phyloP scores from a whole-genome alignment of 331 rosid species.

The Quercus lobata region DNA sequence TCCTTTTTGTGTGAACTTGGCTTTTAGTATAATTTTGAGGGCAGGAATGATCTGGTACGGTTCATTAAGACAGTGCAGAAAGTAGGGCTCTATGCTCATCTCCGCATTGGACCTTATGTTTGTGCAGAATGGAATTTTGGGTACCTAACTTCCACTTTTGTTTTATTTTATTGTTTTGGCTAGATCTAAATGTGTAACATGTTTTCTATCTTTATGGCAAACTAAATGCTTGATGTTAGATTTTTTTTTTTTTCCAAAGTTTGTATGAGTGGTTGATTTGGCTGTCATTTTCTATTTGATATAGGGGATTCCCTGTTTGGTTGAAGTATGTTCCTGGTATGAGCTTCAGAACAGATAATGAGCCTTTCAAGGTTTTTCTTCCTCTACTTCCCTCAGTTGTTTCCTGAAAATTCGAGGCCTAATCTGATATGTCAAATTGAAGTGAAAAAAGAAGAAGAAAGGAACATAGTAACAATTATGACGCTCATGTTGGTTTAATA shows the following conservation, averaged over 20 bases:
- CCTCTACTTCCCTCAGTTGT: not conserved
- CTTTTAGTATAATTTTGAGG: slow-evolving; percentile 84
- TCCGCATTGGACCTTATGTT: slow-evolving; percentile 95
- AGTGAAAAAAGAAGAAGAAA: not conserved
- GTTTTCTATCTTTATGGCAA: slow-evolving; percentile 1
- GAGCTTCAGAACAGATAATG: slow-evolving; percentile 93
- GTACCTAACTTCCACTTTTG: slow-evolving; percentile 36
- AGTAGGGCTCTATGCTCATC: slow-evolving; percentile 86
- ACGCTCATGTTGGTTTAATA: slow-evolving; percentile 5
- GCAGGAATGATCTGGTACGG: slow-evolving; percentile 82
- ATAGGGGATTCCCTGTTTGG: slow-evolving; percentile 97
- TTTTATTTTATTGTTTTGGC: not conserved
- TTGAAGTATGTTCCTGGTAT: slow-evolving; percentile 91
- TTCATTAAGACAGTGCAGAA: slow-evolving; percentile 88
- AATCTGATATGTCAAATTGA: not conserved
- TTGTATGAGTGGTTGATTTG: slow-evolving; percentile 9
- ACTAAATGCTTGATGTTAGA: slow-evolving; percentile 3
- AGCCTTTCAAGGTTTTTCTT: slow-evolving; percentile 77
- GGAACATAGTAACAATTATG: not conserved
- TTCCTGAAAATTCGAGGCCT: slow-evolving; percentile 2
- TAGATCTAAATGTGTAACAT: not conserved
- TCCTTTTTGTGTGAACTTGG: slow-evolving; percentile 14
- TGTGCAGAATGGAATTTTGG: slow-evolving; percentile 99
- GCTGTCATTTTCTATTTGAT: slow-evolving; percentile 12
- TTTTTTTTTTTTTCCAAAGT: not conserved